Conservation (phyloP, 805 yeast species). For the Sugiyamaella floridensis region DNA sequence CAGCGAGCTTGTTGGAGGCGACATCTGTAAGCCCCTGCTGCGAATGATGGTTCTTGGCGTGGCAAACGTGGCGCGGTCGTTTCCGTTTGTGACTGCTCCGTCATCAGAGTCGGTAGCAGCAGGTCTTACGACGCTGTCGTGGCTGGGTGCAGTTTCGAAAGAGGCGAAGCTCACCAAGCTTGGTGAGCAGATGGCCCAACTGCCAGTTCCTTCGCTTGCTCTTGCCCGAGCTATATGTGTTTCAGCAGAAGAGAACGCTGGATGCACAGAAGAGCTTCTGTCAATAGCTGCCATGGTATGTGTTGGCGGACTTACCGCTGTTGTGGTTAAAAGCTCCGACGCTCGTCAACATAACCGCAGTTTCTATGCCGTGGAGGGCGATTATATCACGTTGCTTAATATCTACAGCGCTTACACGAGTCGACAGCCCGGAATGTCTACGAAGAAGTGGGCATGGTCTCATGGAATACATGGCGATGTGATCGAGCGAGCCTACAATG, state of each 20-base stretch:
- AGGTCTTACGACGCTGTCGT: constrained; percentile 71
- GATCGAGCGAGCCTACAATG: constrained; percentile 53
- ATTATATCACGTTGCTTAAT: constrained; percentile 71
- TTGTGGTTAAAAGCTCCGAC: constrained; percentile 20
- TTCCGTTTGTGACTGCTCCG: constrained; percentile 75
- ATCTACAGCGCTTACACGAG: constrained; percentile 48
- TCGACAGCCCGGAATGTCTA: not conserved
- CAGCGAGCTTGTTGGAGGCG: constrained; percentile 69
- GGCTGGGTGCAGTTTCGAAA: constrained; percentile 66
- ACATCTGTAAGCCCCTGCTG: constrained; percentile 42
- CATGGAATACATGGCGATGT: constrained; percentile 61
- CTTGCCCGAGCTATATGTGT: constrained; percentile 56
- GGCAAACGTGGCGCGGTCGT: constrained; percentile 43
- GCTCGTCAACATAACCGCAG: constrained; percentile 55
- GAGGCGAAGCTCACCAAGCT: constrained; percentile 55
- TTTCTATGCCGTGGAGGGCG: constrained; percentile 68
- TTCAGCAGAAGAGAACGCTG: constrained; percentile 41
- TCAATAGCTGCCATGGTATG: constrained; percentile 74
- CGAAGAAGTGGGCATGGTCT: constrained; percentile 53
- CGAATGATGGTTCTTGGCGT: constrained; percentile 61
- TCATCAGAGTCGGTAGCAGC: constrained; percentile 57
- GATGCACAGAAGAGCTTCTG: constrained; percentile 60
- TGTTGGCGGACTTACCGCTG: constrained; percentile 52
- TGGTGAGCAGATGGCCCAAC: constrained; percentile 57
- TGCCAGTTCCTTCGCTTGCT: constrained; percentile 63